Base-by-base conservation (phyloP, 768 basidiomycete genomes). In the Hemileccinum impolitum region DNA sequence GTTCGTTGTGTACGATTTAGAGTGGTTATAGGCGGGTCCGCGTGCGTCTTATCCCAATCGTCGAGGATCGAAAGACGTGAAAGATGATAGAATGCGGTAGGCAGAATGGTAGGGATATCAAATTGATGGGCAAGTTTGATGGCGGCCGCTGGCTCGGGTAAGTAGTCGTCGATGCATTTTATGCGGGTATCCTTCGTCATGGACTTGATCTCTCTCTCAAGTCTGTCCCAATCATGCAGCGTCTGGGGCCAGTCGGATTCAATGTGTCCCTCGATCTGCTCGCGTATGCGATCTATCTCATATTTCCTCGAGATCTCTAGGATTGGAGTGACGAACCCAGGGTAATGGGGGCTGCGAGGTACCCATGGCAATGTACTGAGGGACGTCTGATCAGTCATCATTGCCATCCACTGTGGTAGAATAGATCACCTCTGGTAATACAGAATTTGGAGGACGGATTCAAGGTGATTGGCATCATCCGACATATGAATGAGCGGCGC, bases 51-150 rank as follows among this genome's bases (percentile, higher is more conserved):
- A 3, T 62, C 50, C 61, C 53, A 55, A 19, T 60, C 59, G 11
- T 62, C 57, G 13, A 37, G 26, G 30, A 54, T 49, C 3, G 52
- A 49, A 19, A 62, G 39, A 17, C 54, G 54, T 1, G 76, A 74
- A 34, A 78, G 63, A 59, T 75, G 75, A 60, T 80, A 79, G 56
- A 71, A 78, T 0, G 74, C 72, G 53, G 76, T 77, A 0, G 78
- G 79, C 4, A 81, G 66, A 17, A 75, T 60, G 15, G 66, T 61
- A 15, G 64, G 68, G 14, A 78, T 58, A 45, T 69, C 62, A 42
- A 65, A 73, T 30, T 70, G 66, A 39, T 68, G 70, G 0, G 75
- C 77, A 30, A 81, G 71, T 30, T 61, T 48, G 44, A 79, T 74
- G 6, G 73, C 68, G 14, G 63, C 35, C 2, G 37, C 61, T 1